phyloP scores from a whole-genome alignment of 352 stramenopile genomes.

The Pythium dissotocum region DNA sequence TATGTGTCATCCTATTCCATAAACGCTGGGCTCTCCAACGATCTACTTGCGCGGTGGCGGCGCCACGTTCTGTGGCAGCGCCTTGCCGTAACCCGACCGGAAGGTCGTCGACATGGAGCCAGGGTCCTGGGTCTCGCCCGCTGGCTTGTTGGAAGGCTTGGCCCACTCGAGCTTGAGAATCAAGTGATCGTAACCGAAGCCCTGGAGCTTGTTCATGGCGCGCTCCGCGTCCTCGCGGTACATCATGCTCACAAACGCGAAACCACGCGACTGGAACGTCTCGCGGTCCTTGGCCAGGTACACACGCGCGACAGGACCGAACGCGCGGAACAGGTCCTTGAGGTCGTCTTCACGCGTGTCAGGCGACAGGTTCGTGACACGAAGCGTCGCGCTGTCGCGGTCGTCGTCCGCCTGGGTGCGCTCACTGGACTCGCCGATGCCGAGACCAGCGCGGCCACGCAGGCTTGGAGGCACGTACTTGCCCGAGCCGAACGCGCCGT shows the following conservation, averaged over 20 bases:
- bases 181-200: slow-evolving; percentile 99
- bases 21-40: not conserved
- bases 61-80: slow-evolving; percentile 82
- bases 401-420: slow-evolving; percentile 52
- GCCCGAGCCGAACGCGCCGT: slow-evolving; percentile 74
- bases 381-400: slow-evolving; percentile 91
- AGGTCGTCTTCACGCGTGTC: slow-evolving; percentile 98
- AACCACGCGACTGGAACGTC: slow-evolving; percentile 96
- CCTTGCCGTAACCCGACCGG: slow-evolving; percentile 88
- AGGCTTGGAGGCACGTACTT: slow-evolving; percentile 89
- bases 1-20: slow-evolving; percentile 11
- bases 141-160: slow-evolving; percentile 92
- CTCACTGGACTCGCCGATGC: slow-evolving; percentile 28
- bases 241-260: slow-evolving; percentile 98
- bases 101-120: slow-evolving; percentile 87
- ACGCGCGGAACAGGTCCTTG: slow-evolving; percentile 97
- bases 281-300: slow-evolving; percentile 99
- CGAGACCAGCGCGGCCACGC: slow-evolving; percentile 53
- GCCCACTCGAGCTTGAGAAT: slow-evolving; percentile 99
- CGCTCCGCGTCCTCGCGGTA: slow-evolving; percentile 95
- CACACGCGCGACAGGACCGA: slow-evolving; percentile 95
- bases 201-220: slow-evolving; percentile 96
- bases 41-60: slow-evolving; percentile 77
- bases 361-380: slow-evolving; percentile 99
- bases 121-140: slow-evolving; percentile 58